A percentile compares a stretch with the other conserved stretches of the same genome.
These are phyloP conservation scores for Pichiaceae sp. DNA, from an alignment of 1,139 yeast genomes.

Conservation along the genomic window DNA sequence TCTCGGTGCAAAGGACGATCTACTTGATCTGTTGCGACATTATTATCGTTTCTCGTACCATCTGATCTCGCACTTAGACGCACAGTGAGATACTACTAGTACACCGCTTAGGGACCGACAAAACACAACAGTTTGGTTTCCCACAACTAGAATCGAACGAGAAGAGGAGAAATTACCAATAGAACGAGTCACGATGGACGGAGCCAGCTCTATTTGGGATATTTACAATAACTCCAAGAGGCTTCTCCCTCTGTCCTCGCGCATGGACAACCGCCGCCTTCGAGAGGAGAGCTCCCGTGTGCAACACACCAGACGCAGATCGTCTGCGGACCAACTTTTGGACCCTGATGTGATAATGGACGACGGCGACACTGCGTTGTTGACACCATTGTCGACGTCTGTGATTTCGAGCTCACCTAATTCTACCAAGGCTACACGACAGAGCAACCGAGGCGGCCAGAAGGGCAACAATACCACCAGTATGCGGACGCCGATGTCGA, in stretches of 20 bases:
- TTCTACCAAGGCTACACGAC: constrained; percentile 9
- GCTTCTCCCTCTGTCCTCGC: constrained; percentile 23
- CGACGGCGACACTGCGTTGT: constrained; percentile 11
- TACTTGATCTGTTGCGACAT: too few relatives aligned
- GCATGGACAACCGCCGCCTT: constrained; percentile 23
- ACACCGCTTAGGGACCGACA: too few relatives aligned
- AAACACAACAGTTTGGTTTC: too few relatives aligned
- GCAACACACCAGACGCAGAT: constrained; percentile 11
- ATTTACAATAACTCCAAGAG: constrained; percentile 24
- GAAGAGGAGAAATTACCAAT: too few relatives aligned
- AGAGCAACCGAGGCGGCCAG: constrained; percentile 3
- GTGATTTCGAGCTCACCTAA: constrained; percentile 6
- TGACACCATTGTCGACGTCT: constrained; percentile 18
- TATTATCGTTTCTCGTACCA: too few relatives aligned
- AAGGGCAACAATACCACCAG: constrained; percentile 8
- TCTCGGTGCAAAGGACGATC: too few relatives aligned
- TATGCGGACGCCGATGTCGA: constrained; percentile 9
- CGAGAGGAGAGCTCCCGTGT: constrained; percentile 20
- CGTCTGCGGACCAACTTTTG: neutral
- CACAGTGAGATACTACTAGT: too few relatives aligned
- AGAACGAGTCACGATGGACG: constrained; percentile 6
- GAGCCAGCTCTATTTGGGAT: constrained; percentile 26
- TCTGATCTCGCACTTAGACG: too few relatives aligned
- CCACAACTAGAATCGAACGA: too few relatives aligned
- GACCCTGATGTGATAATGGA: constrained; percentile 6